Evolutionary conservation across 2,329 filamentous ascomycete genomes (phyloP).

Genomic region (Fusarium decemcellulare): DNA sequence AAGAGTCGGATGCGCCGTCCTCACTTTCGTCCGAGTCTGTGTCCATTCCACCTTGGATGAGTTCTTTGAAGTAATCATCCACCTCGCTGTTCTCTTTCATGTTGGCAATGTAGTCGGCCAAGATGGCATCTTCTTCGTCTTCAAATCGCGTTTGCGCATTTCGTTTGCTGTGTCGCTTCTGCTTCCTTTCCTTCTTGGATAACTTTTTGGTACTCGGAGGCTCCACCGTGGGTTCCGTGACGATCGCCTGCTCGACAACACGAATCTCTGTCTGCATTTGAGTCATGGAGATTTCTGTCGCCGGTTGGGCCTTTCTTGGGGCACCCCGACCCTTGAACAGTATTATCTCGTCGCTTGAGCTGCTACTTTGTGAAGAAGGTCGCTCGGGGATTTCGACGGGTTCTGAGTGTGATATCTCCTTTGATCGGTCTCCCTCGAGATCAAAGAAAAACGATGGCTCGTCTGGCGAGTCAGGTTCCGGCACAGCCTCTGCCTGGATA

Average conservation of each 20-base stretch:
- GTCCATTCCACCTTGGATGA: slow-evolving; percentile 23
- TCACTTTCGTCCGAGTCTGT: slow-evolving; percentile 15
- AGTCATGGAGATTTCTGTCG: slow-evolving; percentile 37
- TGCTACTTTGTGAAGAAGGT: slow-evolving; percentile 42
- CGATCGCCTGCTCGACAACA: slow-evolving; percentile 46
- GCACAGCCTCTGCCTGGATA: slow-evolving; percentile 22
- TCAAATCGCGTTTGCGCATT: slow-evolving; percentile 28
- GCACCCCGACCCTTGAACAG: slow-evolving; percentile 72
- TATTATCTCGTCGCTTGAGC: slow-evolving; percentile 78
- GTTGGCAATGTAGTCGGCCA: slow-evolving; percentile 81
- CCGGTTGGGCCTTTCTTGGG: slow-evolving; percentile 43
- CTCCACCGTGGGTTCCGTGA: slow-evolving; percentile 8
- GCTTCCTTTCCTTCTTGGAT: slow-evolving; percentile 29
- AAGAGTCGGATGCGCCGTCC: slow-evolving; percentile 57
- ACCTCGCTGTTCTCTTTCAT: slow-evolving; percentile 66
- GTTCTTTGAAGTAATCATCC: slow-evolving; percentile 55
- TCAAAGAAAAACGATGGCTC: slow-evolving; percentile 56
- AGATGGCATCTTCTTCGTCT: slow-evolving; percentile 67
- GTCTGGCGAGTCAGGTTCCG: slow-evolving; percentile 2
- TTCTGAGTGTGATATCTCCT: background rate
- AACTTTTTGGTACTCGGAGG: background rate
- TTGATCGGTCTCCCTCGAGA: slow-evolving; percentile 47
- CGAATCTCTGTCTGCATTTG: slow-evolving; percentile 53
- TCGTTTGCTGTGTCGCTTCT: slow-evolving; percentile 37
- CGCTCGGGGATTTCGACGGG: slow-evolving; percentile 34